These are phyloP conservation scores for Camellia granthamiana DNA, from an alignment of 148 eudicot species.

Conservation along the genomic window DNA sequence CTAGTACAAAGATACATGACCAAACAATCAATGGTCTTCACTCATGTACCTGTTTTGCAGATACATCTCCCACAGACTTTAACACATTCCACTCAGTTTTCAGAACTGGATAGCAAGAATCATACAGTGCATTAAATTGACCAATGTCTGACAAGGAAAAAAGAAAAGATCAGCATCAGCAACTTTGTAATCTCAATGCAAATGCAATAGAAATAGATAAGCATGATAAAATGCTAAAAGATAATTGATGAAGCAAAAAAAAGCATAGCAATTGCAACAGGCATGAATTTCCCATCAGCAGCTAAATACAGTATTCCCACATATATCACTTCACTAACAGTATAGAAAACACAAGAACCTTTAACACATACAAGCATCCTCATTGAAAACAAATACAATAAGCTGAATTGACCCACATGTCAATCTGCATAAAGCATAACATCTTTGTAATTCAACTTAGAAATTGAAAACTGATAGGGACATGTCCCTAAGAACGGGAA, in stretches of 20 bases:
- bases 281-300: neutral
- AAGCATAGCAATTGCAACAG: neutral
- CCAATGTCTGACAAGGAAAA: conserved; percentile 27
- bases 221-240: neutral
- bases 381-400: neutral
- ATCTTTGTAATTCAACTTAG: neutral
- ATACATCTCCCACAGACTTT: conserved; percentile 29
- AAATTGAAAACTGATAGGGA: neutral
- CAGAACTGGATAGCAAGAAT: conserved; percentile 49
- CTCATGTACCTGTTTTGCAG: conserved; percentile 43
- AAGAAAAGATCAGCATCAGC: neutral
- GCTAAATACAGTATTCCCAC: neutral
- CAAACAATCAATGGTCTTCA: neutral
- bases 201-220: neutral
- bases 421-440: neutral
- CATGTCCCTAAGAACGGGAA: neutral
- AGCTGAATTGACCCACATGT: neutral
- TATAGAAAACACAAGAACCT: neutral
- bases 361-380: neutral
- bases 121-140: conserved; percentile 33
- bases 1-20: neutral
- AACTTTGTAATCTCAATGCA: neutral
- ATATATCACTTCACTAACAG: neutral
- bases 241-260: neutral
- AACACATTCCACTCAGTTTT: conserved; percentile 54